Evolutionary conservation across 75 land plant genomes (phyloP).

Genomic region (Cupressus sempervirens): DNA sequence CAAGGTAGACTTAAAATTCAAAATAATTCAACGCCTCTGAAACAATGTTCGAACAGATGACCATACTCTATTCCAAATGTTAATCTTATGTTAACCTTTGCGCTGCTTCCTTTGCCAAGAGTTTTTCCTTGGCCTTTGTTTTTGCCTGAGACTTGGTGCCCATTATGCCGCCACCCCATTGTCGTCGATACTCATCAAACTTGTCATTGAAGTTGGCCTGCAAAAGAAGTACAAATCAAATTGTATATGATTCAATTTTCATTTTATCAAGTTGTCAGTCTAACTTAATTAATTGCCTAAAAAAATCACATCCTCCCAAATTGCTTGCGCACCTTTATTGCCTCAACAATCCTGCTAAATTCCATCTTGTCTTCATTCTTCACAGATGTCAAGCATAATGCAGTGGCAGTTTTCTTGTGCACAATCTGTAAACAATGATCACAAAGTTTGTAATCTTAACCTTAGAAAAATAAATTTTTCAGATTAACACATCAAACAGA

Average conservation of each 20-base stretch:
- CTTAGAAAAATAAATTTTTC: not conserved
- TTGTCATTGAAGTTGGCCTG: slow-evolving; percentile 94
- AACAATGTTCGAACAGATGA: not conserved
- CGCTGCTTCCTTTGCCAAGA: slow-evolving; percentile 85
- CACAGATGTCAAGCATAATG: slow-evolving; percentile 51
- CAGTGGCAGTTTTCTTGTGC: slow-evolving; percentile 54
- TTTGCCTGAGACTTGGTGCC: slow-evolving; percentile 91
- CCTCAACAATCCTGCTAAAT: slow-evolving; percentile 59
- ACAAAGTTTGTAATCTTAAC: not conserved
- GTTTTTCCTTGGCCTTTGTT: slow-evolving; percentile 70
- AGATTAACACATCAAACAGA: not conserved
- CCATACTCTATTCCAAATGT: not conserved
- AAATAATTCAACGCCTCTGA: not conserved
- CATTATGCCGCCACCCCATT: slow-evolving; percentile 95
- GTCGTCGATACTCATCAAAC: slow-evolving; percentile 65
- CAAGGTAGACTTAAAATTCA: too few species aligned
- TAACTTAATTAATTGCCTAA: not conserved
- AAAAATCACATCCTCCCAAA: not conserved
- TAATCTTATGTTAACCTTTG: slow-evolving; percentile 49
- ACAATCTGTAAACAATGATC: slow-evolving; percentile 30
- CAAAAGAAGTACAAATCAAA: not conserved
- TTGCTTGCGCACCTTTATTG: slow-evolving; percentile 43
- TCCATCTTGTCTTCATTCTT: slow-evolving; percentile 59
- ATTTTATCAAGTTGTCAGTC: not conserved
- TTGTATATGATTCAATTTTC: not conserved